Conservation (phyloP, 352 stramenopile genomes). For the Pythium aquatile region DNA sequence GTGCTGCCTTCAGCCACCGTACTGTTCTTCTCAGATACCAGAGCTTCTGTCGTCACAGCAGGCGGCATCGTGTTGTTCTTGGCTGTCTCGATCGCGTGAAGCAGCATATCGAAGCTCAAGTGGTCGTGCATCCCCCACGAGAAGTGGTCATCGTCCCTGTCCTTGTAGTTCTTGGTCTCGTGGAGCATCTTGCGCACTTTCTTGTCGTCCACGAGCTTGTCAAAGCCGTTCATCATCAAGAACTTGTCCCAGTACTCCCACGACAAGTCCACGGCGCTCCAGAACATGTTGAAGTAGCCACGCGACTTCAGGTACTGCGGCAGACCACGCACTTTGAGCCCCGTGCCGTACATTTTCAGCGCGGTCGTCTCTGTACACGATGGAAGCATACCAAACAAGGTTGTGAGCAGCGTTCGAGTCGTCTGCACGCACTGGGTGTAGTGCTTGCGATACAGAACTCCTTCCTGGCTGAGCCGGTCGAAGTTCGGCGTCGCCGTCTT, state of each 20-base stretch:
- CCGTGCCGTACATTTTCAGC: slow-evolving; percentile 56
- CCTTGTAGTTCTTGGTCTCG: slow-evolving; percentile 51
- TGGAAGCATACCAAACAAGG: slow-evolving; percentile 69
- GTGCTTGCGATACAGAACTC: slow-evolving; percentile 64
- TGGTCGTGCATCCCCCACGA: slow-evolving; percentile 73
- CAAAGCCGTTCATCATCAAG: slow-evolving; percentile 56
- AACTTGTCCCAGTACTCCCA: slow-evolving; percentile 78
- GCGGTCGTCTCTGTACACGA: slow-evolving; percentile 67
- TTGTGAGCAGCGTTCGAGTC: slow-evolving; percentile 62
- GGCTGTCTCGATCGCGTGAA: slow-evolving; percentile 56
- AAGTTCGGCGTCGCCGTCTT: slow-evolving; percentile 62
- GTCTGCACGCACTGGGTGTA: slow-evolving; percentile 72
- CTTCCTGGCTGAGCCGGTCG: slow-evolving; percentile 49
- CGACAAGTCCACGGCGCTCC: slow-evolving; percentile 56
- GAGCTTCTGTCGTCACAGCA: not conserved
- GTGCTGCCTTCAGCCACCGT: not conserved
- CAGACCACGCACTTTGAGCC: slow-evolving; percentile 47
- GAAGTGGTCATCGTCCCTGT: slow-evolving; percentile 60
- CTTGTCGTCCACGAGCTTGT: slow-evolving; percentile 65
- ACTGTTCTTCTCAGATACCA: not conserved
- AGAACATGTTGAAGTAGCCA: slow-evolving; percentile 74
- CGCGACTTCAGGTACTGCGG: slow-evolving; percentile 68
- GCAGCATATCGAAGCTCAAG: slow-evolving; percentile 68
- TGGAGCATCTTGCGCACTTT: slow-evolving; percentile 70
- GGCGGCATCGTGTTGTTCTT: slow-evolving; percentile 17